Percentiles rank a stretch among this genome's conserved stretches.
Conservation (phyloP, 2,329 filamentous ascomycete genomes). For the Amesomyces nigricolor region DNA sequence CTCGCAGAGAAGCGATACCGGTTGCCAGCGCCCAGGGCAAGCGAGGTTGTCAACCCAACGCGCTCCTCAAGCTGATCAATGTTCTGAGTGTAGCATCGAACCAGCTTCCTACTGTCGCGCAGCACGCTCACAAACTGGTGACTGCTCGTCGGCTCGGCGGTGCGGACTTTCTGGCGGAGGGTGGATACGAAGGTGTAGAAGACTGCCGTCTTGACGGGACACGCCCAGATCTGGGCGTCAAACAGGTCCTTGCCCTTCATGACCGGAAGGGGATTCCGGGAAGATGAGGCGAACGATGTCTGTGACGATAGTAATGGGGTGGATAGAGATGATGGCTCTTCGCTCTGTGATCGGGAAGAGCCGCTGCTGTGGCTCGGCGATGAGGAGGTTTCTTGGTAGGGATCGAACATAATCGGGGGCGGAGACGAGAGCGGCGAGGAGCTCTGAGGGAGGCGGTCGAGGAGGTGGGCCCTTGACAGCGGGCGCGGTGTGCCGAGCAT, state of each 20-base stretch:
- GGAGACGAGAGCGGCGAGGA: conserved; percentile 56
- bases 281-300: conserved; percentile 27
- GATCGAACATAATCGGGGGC: conserved; percentile 48
- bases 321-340: conserved; percentile 39
- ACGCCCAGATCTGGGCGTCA: conserved; percentile 64
- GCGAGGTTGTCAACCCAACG: conserved; percentile 59
- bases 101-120: conserved; percentile 60
- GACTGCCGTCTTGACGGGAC: conserved; percentile 61
- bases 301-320: conserved; percentile 33
- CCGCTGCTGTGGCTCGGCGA: conserved; percentile 30
- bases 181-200: conserved; percentile 69
- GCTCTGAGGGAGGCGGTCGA: conserved; percentile 28
- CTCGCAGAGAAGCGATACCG: conserved; percentile 51
- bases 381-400: conserved; percentile 35
- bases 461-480: conserved; percentile 18
- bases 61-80: conserved; percentile 69
- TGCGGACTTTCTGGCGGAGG: conserved; percentile 56
- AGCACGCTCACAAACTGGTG: conserved; percentile 65
- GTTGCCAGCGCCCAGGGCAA: conserved; percentile 57
- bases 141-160: conserved; percentile 58
- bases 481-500: conserved; percentile 24
- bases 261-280: conserved; percentile 44
- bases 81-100: conserved; percentile 70
- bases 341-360: conserved; percentile 41
- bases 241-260: conserved; percentile 69